Conservation (phyloP, 2,329 filamentous ascomycete species). For the Hymenoscyphus infarciens region DNA sequence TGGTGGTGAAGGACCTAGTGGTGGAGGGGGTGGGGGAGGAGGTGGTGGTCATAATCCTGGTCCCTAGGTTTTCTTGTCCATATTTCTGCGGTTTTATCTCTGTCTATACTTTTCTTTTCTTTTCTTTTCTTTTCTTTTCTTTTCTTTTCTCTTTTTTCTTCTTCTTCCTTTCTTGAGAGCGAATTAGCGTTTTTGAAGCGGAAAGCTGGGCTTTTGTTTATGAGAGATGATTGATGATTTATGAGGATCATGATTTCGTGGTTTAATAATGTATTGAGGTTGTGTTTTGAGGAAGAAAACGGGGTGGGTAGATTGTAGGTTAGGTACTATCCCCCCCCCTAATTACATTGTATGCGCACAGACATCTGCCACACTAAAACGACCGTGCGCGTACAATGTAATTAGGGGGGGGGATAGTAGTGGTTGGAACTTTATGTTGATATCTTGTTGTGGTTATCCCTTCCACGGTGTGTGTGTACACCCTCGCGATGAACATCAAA, state of each 20-base stretch:
- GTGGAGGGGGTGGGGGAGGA: not conserved
- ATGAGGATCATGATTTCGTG: not conserved
- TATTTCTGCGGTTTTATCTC: not conserved
- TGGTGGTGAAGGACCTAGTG: not conserved
- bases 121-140: not conserved
- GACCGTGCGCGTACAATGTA: too few species aligned
- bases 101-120: not conserved
- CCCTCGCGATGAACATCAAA: too few species aligned
- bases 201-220: not conserved
- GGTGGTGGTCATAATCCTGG: not conserved
- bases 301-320: not conserved
- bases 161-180: not conserved
- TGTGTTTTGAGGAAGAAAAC: not conserved
- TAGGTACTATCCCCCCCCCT: too few species aligned
- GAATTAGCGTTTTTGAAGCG: not conserved
- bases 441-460: not conserved
- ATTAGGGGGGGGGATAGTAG: too few species aligned
- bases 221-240: not conserved
- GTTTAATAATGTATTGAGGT: not conserved
- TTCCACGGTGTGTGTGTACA: too few species aligned
- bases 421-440: not conserved
- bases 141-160: not conserved
- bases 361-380: too few species aligned
- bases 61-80: not conserved
- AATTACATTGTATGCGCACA: too few species aligned